These are phyloP conservation scores for Micromonas pusilla DNA, from an alignment of 139 green algal genomes.

Conservation along the genomic window DNA sequence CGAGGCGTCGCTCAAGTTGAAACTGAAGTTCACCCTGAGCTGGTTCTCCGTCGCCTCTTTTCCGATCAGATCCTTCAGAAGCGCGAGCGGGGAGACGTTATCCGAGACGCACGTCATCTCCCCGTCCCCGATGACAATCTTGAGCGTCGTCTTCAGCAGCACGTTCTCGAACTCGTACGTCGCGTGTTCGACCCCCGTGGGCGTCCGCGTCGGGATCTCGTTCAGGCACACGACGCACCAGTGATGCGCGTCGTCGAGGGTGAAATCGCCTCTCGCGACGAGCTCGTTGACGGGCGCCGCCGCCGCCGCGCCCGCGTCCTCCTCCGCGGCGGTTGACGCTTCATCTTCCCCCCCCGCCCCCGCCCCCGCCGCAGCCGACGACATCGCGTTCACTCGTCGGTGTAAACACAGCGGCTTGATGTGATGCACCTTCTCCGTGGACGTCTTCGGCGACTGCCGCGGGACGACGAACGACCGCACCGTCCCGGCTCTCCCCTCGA, in stretches of 20 bases:
- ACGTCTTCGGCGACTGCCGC: constrained; percentile 46
- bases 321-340: no score
- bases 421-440: constrained; percentile 35
- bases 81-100: constrained; percentile 53
- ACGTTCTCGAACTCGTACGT: constrained; percentile 44
- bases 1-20: constrained; percentile 31
- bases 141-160: constrained; percentile 41
- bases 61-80: constrained; percentile 54
- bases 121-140: constrained; percentile 45
- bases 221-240: constrained; percentile 47
- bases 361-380: no score
- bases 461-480: constrained; percentile 47
- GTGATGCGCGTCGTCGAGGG: constrained; percentile 47
- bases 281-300: constrained; percentile 24
- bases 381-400: not conserved
- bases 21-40: constrained; percentile 40
- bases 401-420: constrained; percentile 64
- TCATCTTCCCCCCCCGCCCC: no score
- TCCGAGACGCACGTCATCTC: constrained; percentile 52
- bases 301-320: not conserved
- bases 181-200: constrained; percentile 7
- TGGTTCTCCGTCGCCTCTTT: constrained; percentile 53
- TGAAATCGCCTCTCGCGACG: constrained; percentile 40
- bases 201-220: constrained; percentile 40
- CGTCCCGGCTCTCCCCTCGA: constrained; percentile 36